Evolutionary conservation across 495 filamentous ascomycete species (phyloP).

Genomic region (Xylaria bambusicola): DNA sequence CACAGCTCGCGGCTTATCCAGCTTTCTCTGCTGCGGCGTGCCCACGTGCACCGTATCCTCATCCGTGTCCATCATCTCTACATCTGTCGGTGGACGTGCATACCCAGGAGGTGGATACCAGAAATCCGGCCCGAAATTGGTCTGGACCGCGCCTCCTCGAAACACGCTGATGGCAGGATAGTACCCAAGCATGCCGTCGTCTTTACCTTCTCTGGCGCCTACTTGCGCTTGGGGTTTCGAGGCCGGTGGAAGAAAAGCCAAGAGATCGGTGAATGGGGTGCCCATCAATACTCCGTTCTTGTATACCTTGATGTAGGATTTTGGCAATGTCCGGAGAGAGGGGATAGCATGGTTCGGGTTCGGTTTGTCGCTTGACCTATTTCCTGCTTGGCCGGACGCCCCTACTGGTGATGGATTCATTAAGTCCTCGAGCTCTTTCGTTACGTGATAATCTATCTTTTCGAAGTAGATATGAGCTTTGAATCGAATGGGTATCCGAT

Average conservation of each 20-base stretch:
- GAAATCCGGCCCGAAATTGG: slow-evolving; percentile 88
- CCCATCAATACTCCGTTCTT: slow-evolving; percentile 89
- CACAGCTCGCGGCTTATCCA: slow-evolving; percentile 55
- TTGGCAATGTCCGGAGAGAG: slow-evolving; percentile 78
- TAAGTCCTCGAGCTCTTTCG: slow-evolving; percentile 85
- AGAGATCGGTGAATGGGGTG: slow-evolving; percentile 82
- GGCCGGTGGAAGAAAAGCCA: slow-evolving; percentile 90
- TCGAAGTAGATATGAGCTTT: slow-evolving; percentile 94
- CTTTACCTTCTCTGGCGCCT: slow-evolving; percentile 77
- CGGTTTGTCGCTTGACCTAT: slow-evolving; percentile 51
- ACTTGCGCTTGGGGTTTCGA: slow-evolving; percentile 72
- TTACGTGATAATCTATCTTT: slow-evolving; percentile 84
- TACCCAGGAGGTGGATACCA: slow-evolving; percentile 76
- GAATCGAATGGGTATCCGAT: slow-evolving; percentile 90
- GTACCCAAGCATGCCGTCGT: slow-evolving; percentile 94
- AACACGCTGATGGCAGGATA: slow-evolving; percentile 93
- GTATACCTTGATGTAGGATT: slow-evolving; percentile 83
- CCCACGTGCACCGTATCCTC: slow-evolving; percentile 28
- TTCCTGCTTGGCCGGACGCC: slow-evolving; percentile 37
- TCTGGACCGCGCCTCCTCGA: slow-evolving; percentile 83
- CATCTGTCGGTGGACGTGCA: slow-evolving; percentile 37
- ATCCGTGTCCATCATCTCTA: slow-evolving; percentile 52
- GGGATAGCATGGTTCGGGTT: slow-evolving; percentile 72
- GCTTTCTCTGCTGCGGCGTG: slow-evolving; percentile 9
- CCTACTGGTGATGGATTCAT: slow-evolving; percentile 70